Evolutionary conservation across 1,139 yeast species (phyloP), one percentile per base, ranked within the genome.

Genomic region (Hanseniaspora sp.): DNA sequence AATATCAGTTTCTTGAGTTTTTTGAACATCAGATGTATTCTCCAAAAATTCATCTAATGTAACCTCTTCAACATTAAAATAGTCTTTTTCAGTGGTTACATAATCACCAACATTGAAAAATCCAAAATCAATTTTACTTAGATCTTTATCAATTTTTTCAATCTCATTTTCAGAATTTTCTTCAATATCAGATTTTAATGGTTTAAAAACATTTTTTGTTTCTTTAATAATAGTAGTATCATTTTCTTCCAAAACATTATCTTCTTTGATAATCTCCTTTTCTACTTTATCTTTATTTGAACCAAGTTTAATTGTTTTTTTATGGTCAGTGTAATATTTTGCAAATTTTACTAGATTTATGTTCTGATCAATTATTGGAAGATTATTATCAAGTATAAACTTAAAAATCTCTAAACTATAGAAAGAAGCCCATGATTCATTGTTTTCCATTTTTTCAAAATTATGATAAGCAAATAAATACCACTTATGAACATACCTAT

Each of bases 301-400:
- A 33, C 35, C 13, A 37, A 37, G 3, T n/a, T 30, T 31, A 17
- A 30, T 30, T 41, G 9, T 8, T 9, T 39, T 23, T 43, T 30
- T 43, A 17, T 30, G 47, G 11, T 37, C 8, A n/a, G 6, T 6
- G 8, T 45, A 38, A 12, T 44, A 44, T n/a, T 31, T 31, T 8
- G 54, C 18, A 45, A 43, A 49, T 11, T 38, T 30, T 12, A 39
- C 38, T 11, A 51, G 30, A 23, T 34, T 30, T 17, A 31, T 12
- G n/a, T 51, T 51, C n/a, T 29, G 29, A 9, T 31, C 7, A 9
- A 51, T 7, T 11, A 51, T 40, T 29, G 54, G 54, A 12, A 51
- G 31, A 7, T 45, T 13, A 12, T 39, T 51, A n/a, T 51, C 47
- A 23, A 48, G 45, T 17, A 51, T 45, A 8, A 23, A 28, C 13